phyloP scores from a whole-genome alignment of 2,329 filamentous ascomycete species.

The Ophiostoma sp. region DNA sequence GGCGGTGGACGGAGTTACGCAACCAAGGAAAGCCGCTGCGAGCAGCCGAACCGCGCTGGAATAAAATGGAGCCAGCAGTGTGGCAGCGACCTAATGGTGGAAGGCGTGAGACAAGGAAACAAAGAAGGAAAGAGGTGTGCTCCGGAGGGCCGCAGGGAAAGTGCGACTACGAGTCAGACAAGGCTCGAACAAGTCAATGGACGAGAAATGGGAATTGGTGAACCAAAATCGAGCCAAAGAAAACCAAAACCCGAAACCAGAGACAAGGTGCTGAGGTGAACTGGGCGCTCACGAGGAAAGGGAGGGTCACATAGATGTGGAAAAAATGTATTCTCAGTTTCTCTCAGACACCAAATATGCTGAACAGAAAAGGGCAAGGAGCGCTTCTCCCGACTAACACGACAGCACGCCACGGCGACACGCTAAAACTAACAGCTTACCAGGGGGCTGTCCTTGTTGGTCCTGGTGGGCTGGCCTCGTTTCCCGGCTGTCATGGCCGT shows the following conservation, averaged over 20 bases:
- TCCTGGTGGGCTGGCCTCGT: background rate
- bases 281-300: background rate
- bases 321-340: background rate
- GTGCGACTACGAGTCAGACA: background rate
- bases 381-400: background rate
- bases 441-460: background rate
- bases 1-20: background rate
- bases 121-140: background rate
- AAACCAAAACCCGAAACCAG: background rate
- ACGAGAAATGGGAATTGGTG: background rate
- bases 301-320: background rate
- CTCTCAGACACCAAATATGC: no score
- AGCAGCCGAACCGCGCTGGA: constrained; percentile 4
- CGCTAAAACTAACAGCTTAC: background rate
- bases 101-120: constrained; percentile 4
- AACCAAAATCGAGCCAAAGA: background rate
- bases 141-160: background rate
- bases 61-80: background rate
- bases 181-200: background rate
- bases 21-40: constrained; percentile 3
- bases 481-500: background rate
- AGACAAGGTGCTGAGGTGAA: background rate
- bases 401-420: background rate
- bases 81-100: background rate
- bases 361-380: background rate